Evolutionary conservation across 352 stramenopile species (phyloP).

Genomic region (Phytophthora sp.): DNA sequence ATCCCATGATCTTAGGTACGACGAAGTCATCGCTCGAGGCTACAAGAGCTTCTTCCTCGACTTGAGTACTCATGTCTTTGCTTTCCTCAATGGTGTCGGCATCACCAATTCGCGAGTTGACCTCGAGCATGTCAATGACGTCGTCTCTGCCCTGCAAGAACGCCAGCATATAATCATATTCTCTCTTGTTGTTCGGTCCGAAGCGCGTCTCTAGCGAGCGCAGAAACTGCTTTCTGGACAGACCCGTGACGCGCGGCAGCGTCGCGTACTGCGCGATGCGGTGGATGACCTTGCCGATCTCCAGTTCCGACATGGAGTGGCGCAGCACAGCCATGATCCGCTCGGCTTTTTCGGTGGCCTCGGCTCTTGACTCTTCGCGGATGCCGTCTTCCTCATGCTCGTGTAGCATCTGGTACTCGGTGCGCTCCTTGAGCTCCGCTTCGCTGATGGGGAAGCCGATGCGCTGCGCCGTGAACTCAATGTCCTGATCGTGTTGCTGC

Average conservation of each 20-base stretch:
- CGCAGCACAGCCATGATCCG: slow-evolving; percentile 78
- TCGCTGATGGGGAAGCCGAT: slow-evolving; percentile 73
- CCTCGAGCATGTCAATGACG: slow-evolving; percentile 68
- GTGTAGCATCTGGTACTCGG: slow-evolving; percentile 30
- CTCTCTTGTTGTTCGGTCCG: slow-evolving; percentile 54
- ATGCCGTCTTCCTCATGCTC: slow-evolving; percentile 52
- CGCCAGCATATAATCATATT: slow-evolving; percentile 74
- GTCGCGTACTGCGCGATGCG: slow-evolving; percentile 83
- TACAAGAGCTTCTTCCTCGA: background rate
- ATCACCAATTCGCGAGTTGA: slow-evolving; percentile 45
- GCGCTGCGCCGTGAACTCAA: slow-evolving; percentile 74
- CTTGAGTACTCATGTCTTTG: background rate
- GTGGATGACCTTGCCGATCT: slow-evolving; percentile 84
- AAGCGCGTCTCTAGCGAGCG: slow-evolving; percentile 76
- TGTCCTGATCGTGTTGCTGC: slow-evolving; percentile 45
- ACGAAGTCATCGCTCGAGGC: slow-evolving; percentile 41
- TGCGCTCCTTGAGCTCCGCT: slow-evolving; percentile 45
- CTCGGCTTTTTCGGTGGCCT: slow-evolving; percentile 77
- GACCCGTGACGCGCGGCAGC: slow-evolving; percentile 70
- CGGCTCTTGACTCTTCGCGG: slow-evolving; percentile 71
- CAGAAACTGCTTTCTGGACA: slow-evolving; percentile 83
- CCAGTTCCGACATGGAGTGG: slow-evolving; percentile 85
- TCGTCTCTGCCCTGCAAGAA: slow-evolving; percentile 80
- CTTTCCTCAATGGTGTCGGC: background rate
- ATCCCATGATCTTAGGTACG: slow-evolving; percentile 76